Conservation (phyloP, 257 asterid genomes). For the Asclepias syriaca region DNA sequence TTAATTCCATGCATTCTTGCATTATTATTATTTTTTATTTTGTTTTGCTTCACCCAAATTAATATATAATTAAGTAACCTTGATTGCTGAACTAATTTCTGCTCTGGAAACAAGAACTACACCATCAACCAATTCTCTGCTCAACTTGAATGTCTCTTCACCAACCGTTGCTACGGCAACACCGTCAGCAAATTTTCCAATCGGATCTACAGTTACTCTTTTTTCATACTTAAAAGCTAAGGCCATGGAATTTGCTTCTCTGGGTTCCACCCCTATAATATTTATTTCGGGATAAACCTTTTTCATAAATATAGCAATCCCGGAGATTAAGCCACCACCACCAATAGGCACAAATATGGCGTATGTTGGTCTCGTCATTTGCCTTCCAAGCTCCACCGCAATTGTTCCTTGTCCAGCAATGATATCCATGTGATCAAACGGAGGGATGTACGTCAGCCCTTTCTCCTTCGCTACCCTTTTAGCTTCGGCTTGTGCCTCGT, state of each 20-base stretch:
- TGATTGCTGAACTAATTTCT: conserved; percentile 92
- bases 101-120: conserved; percentile 84
- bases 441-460: conserved; percentile 71
- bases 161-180: conserved; percentile 96
- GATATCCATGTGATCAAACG: conserved; percentile 93
- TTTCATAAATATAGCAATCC: conserved; percentile 87
- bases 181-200: conserved; percentile 96
- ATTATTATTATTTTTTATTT: too few relatives aligned
- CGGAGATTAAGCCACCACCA: conserved; percentile 97
- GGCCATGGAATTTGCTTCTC: conserved; percentile 93
- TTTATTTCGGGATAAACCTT: conserved; percentile 81
- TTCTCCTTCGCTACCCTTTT: conserved; percentile 63
- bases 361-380: conserved; percentile 49
- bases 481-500: conserved; percentile 86
- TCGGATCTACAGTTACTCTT: conserved; percentile 78
- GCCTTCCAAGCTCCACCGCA: conserved; percentile 87
- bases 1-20: too few relatives aligned
- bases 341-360: conserved; percentile 96
- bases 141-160: conserved; percentile 72
- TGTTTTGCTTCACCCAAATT: too few relatives aligned
- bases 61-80: conserved; percentile 40
- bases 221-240: conserved; percentile 66
- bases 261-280: conserved; percentile 89
- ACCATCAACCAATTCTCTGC: conserved; percentile 80
- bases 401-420: conserved; percentile 90